Evolutionary conservation across 2,329 filamentous ascomycete genomes (phyloP).

Genomic region (Neoarthrinium moseri): DNA sequence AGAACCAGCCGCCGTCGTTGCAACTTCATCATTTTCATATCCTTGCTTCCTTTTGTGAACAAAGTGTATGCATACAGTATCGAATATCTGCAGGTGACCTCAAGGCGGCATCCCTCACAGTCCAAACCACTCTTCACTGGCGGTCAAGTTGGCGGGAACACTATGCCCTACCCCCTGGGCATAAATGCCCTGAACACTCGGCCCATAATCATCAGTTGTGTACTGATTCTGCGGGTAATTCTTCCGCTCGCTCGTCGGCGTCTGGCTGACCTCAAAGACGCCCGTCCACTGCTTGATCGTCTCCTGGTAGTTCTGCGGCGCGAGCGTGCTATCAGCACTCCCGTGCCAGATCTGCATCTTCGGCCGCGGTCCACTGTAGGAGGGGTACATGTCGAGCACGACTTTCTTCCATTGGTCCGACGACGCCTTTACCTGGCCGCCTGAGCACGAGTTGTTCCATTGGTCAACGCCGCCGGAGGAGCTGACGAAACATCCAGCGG

Average conservation of each 20-base stretch:
- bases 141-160: constrained; percentile 29
- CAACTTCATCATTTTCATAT: no score
- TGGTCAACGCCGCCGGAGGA: constrained; percentile 37
- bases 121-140: constrained; percentile 32
- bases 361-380: constrained; percentile 48
- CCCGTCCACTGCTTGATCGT: constrained; percentile 56
- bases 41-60: no score
- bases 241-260: constrained; percentile 25
- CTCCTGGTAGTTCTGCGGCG: constrained; percentile 55
- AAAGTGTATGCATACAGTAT: no score
- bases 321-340: constrained; percentile 46
- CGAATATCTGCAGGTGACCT: no score
- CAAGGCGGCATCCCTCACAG: constrained; percentile 19
- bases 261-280: constrained; percentile 41
- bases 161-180: constrained; percentile 30
- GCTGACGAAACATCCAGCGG: constrained; percentile 40
- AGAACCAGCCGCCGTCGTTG: no score
- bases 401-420: constrained; percentile 47
- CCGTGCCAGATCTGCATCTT: constrained; percentile 60
- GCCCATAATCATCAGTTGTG: constrained; percentile 37
- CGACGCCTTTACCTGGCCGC: constrained; percentile 40
- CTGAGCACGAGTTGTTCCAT: constrained; percentile 52
- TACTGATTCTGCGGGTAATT: constrained; percentile 36
- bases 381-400: constrained; percentile 45
- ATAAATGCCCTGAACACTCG: constrained; percentile 33